phyloP scores from a whole-genome alignment of 495 filamentous ascomycete genomes.

The Tetracladium setigerum region DNA sequence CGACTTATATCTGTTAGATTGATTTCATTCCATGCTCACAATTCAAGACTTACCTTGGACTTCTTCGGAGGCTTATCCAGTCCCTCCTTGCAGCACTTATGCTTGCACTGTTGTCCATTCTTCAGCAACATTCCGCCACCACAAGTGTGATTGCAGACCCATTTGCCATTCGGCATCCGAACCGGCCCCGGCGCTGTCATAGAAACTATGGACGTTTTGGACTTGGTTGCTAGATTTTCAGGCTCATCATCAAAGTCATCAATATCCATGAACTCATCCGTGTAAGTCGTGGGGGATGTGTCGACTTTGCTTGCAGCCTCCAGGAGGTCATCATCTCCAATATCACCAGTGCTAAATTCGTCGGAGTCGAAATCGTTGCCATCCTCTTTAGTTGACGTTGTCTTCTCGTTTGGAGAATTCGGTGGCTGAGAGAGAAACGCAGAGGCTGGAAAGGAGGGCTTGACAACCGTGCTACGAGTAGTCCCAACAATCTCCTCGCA shows the following conservation, averaged over 20 bases:
- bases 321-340: constrained; percentile 49
- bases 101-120: constrained; percentile 40
- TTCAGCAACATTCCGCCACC: constrained; percentile 61
- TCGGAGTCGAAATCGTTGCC: constrained; percentile 28
- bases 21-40: no score
- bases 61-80: constrained; percentile 66
- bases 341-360: constrained; percentile 47
- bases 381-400: constrained; percentile 3
- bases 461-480: constrained; percentile 49
- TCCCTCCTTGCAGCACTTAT: constrained; percentile 85
- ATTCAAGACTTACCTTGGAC: no score
- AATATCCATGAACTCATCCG: constrained; percentile 34
- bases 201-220: constrained; percentile 18
- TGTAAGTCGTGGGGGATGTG: constrained; percentile 1
- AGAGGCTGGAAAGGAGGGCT: constrained; percentile 49
- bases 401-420: constrained; percentile 2
- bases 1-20: no score
- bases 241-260: constrained; percentile 33
- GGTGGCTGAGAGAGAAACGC: constrained; percentile 37
- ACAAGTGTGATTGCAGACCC: constrained; percentile 78
- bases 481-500: constrained; percentile 94
- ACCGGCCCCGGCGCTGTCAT: constrained; percentile 31
- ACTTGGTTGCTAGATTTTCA: not conserved
- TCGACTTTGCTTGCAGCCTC: constrained; percentile 23
- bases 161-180: constrained; percentile 73